Base-by-base conservation (phyloP, 768 basidiomycete genomes). In the Dioszegia crocea region DNA sequence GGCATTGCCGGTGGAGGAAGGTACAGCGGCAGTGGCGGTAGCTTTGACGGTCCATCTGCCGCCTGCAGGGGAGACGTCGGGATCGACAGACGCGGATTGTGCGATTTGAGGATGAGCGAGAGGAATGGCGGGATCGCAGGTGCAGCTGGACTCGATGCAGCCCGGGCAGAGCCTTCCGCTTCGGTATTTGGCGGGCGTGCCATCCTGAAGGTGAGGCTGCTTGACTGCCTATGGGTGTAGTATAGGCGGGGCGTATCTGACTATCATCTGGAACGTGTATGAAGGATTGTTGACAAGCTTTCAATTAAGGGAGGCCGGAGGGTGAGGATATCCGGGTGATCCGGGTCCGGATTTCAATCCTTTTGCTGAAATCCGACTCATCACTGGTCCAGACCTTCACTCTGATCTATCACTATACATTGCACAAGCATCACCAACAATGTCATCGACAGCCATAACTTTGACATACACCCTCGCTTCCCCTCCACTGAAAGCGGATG, bases 1-100 rank as follows among this genome's bases (percentile, higher is more conserved):
- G 70, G 68, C 19, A 71, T 47, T 14, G 67, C 66, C 1, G 70
- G 70, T 0, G 73, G 73, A 38, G 70, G 70, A 6, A 71, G 61
- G 45, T 72, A 74, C 4, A 74, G 53, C 19, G 70, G 64, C 33
- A 49, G 51, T 5, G 64, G 61, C 8, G 38, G 51, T 2, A 26
- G 10, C 38, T 40, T 38, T 16, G 38, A 27, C 17, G 51, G 38
- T 17, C 38, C 51, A n/a, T 38, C 51, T 24, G 51, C 51, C 5
- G 38, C 8, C 19, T 40, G 36, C 9, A 27, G 21, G 17, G 51
- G 51, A 4, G 51, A 40, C 3, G 50, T 5, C 11, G 51, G 38
- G 10, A 39, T 9, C 2, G 26, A 16, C 30, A 31, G 27, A 3
- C 47, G 47, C 29, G 51, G 51, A 10, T 53, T 38, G 36, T 53